Evolutionary conservation across 176 grass and related monocot species (phyloP).

Genomic region (Eleusine coracana): DNA sequence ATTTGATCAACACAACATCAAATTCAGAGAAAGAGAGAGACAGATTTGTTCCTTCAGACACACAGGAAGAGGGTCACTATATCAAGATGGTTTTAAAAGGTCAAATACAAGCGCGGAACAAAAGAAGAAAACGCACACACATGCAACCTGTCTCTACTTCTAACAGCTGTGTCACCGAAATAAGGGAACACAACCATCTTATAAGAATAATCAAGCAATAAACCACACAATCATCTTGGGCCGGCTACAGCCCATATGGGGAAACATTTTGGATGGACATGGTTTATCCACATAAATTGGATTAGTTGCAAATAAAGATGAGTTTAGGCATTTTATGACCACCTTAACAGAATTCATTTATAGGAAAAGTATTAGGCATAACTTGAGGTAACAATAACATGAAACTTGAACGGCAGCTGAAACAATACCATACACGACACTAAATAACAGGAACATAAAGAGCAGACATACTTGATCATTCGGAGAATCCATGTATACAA

Average conservation of each 20-base stretch:
- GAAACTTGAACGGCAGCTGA: conserved; percentile 16
- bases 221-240: not conserved
- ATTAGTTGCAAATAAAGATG: conserved; percentile 24
- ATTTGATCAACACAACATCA: conserved; percentile 1
- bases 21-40: not conserved
- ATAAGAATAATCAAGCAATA: not conserved
- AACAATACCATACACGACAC: conserved; percentile 28
- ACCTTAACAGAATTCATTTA: not conserved
- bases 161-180: not conserved
- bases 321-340: conserved; percentile 8
- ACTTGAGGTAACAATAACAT: conserved; percentile 31
- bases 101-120: not conserved
- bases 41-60: conserved; percentile 1
- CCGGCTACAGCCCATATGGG: not conserved
- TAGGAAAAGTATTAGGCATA: not conserved
- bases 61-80: not conserved
- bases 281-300: conserved; percentile 16
- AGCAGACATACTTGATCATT: conserved; percentile 63
- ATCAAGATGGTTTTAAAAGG: not conserved
- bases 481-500: conserved; percentile 72
- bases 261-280: conserved; percentile 13
- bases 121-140: not conserved
- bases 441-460: conserved; percentile 16
- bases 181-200: not conserved
- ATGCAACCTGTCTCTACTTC: not conserved